Conservation (phyloP, 2,329 filamentous ascomycete genomes). For the Aspergillus hiratsukae region DNA sequence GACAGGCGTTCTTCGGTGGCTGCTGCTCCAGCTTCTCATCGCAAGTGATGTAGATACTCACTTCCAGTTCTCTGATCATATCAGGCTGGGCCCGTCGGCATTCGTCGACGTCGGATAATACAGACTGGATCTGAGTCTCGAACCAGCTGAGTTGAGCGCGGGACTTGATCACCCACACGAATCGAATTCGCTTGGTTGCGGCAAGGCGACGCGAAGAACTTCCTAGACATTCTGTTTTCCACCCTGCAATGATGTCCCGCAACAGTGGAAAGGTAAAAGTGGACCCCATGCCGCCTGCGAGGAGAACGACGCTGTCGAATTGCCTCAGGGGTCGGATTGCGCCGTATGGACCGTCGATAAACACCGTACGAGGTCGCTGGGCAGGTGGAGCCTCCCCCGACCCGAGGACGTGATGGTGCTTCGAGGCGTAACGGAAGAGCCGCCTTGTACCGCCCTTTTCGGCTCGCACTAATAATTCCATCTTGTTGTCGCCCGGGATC, state of each 20-base stretch:
- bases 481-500: conserved; percentile 50
- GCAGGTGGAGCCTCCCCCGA: conserved; percentile 7
- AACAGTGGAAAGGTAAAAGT: conserved; percentile 56
- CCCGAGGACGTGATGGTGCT: conserved; percentile 25
- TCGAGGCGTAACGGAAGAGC: conserved; percentile 50
- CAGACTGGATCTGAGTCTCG: conserved; percentile 44
- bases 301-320: conserved; percentile 57
- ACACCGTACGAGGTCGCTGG: conserved; percentile 32
- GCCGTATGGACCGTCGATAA: conserved; percentile 55
- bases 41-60: conserved; percentile 54
- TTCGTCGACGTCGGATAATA: conserved; percentile 40
- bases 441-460: conserved; percentile 50
- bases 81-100: conserved; percentile 27
- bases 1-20: not conserved
- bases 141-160: conserved; percentile 52
- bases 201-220: conserved; percentile 18
- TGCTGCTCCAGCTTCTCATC: conserved; percentile 41
- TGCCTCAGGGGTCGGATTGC: conserved; percentile 49
- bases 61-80: conserved; percentile 43
- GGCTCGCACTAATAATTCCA: conserved; percentile 55
- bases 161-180: conserved; percentile 58
- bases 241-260: conserved; percentile 51
- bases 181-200: conserved; percentile 49
- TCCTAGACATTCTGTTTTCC: conserved; percentile 31
- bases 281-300: conserved; percentile 58